Conservation (phyloP, 805 yeast genomes). For the Pichia exigua region DNA sequence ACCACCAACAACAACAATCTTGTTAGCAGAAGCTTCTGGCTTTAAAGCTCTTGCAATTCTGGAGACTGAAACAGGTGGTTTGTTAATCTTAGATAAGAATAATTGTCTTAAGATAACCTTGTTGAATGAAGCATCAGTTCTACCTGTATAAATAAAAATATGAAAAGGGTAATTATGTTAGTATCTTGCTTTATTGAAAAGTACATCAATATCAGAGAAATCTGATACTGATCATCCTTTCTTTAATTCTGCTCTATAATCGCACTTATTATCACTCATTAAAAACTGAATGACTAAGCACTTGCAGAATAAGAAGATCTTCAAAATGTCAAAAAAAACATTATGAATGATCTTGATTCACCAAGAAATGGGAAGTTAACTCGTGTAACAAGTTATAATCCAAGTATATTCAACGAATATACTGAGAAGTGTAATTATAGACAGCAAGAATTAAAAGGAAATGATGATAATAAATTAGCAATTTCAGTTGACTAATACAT, state of each 20-base stretch:
- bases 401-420: neutral
- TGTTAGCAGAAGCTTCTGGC: slow-evolving; percentile 77
- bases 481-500: slow-evolving; percentile 40
- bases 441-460: slow-evolving; percentile 21
- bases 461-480: too few species aligned
- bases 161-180: slow-evolving; percentile 4
- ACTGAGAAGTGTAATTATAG: slow-evolving; percentile 6
- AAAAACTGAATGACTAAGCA: slow-evolving; percentile 13
- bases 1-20: slow-evolving; percentile 97
- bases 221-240: neutral
- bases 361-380: neutral
- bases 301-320: slow-evolving; percentile 24
- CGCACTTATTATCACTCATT: slow-evolving; percentile 23
- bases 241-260: slow-evolving; percentile 42
- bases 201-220: neutral
- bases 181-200: slow-evolving; percentile 12
- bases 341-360: neutral
- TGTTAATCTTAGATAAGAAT: slow-evolving; percentile 97
- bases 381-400: neutral
- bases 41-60: slow-evolving; percentile 79
- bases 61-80: slow-evolving; percentile 97
- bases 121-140: slow-evolving; percentile 99
- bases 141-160: slow-evolving; percentile 45
- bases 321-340: neutral
- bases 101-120: slow-evolving; percentile 88